Conservation (phyloP, 2,329 filamentous ascomycete species). For the Alternaria arborescens region DNA sequence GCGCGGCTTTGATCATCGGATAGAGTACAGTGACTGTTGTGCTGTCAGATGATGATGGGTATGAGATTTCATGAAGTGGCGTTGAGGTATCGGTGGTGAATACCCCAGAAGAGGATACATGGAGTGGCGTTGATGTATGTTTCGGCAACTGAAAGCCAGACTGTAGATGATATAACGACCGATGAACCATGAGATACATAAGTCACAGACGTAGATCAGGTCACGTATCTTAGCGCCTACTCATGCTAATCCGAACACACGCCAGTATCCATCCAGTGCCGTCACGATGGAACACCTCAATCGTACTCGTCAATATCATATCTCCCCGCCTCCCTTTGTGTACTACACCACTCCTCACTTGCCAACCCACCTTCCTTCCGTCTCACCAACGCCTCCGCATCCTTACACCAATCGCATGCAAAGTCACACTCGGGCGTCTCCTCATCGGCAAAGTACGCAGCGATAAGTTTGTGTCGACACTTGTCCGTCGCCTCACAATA, state of each 20-base stretch:
- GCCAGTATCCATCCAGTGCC: neutral
- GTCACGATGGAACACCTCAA: constrained; percentile 14
- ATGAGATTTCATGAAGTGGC: neutral
- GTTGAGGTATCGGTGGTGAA: constrained; percentile 8
- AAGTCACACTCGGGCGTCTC: constrained; percentile 53
- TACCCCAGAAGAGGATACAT: constrained; percentile 3
- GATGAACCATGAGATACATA: neutral
- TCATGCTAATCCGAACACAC: neutral
- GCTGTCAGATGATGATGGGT: neutral
- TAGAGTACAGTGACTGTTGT: constrained; percentile 9
- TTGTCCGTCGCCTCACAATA: constrained; percentile 81
- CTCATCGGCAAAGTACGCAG: constrained; percentile 49
- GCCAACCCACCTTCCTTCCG: constrained; percentile 56
- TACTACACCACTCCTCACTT: constrained; percentile 60
- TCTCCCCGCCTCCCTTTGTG: constrained; percentile 55
- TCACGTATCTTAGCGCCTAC: neutral
- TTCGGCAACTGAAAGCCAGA: neutral
- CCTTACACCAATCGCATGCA: constrained; percentile 61
- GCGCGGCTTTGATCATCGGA: constrained; percentile 82
- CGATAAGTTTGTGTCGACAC: constrained; percentile 71
- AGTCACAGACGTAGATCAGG: neutral
- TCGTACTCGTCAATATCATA: constrained; percentile 53
- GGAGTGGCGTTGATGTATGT: neutral
- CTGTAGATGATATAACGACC: neutral
- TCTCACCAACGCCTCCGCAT: constrained; percentile 51